Conservation (phyloP, 164 flowering plant genomes). For the Tetrastigma voinierianum region DNA sequence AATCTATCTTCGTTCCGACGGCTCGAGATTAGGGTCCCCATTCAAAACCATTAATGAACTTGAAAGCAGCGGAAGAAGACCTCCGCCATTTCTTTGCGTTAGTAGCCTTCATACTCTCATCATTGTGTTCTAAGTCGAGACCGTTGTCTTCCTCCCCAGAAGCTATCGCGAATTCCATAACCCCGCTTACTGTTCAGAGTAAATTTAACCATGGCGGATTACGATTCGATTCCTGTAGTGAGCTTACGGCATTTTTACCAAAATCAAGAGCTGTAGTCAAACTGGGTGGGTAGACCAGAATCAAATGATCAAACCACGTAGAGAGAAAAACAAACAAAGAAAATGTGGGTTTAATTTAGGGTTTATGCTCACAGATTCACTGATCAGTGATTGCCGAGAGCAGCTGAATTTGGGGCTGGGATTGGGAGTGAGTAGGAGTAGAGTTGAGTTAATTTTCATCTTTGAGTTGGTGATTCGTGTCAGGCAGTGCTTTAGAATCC, state of each 20-base stretch:
- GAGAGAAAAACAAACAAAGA: not conserved
- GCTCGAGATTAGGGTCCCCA: constrained; percentile 33
- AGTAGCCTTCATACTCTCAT: constrained; percentile 11
- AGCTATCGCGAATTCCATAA: constrained; percentile 27
- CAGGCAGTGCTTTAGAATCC: too few relatives aligned
- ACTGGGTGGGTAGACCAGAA: not conserved
- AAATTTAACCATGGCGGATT: constrained; percentile 22
- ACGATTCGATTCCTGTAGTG: not conserved
- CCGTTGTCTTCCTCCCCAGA: constrained; percentile 25
- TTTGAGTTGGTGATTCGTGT: not conserved
- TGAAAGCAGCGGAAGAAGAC: constrained; percentile 2
- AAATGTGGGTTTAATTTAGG: not conserved
- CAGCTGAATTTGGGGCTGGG: not conserved
- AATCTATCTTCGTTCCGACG: constrained; percentile 51
- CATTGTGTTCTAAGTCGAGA: constrained; percentile 16
- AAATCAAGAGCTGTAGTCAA: not conserved
- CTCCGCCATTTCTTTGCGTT: constrained; percentile 10
- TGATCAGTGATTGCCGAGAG: not conserved
- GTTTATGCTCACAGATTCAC: not conserved
- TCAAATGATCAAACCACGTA: not conserved
- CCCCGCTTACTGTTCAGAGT: constrained; percentile 23
- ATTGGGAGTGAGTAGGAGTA: not conserved
- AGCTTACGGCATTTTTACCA: not conserved
- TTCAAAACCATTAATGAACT: constrained; percentile 8
- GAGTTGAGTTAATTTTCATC: not conserved